Evolutionary conservation across 768 basidiomycete species (phyloP).

Genomic region (Leccinum sublutescens): DNA sequence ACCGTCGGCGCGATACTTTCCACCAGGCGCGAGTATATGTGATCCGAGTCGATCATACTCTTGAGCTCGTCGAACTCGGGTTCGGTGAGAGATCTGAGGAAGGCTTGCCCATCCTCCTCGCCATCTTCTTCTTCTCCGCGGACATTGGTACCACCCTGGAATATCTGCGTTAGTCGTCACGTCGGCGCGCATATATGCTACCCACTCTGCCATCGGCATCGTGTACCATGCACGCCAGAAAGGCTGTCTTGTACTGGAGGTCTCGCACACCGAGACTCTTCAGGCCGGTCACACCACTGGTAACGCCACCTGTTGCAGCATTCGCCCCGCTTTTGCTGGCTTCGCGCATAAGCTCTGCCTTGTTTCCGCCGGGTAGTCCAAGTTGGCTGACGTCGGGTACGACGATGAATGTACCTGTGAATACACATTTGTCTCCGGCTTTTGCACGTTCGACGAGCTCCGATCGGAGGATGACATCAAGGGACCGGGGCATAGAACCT

Average conservation of each 20-base stretch:
- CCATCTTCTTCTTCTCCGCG: slow-evolving; percentile 84
- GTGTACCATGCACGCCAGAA: slow-evolving; percentile 96
- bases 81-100: slow-evolving; percentile 85
- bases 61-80: slow-evolving; percentile 95
- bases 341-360: slow-evolving; percentile 87
- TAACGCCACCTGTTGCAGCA: slow-evolving; percentile 59
- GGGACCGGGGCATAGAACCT: slow-evolving; percentile 94
- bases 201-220: slow-evolving; percentile 86
- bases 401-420: slow-evolving; percentile 97
- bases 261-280: slow-evolving; percentile 95
- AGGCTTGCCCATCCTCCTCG: slow-evolving; percentile 77
- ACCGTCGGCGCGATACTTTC: slow-evolving; percentile 97
- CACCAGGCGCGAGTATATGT: slow-evolving; percentile 93
- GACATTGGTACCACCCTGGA: slow-evolving; percentile 79
- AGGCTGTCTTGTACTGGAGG: slow-evolving; percentile 97
- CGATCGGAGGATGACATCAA: slow-evolving; percentile 92
- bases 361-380: slow-evolving; percentile 91
- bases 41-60: slow-evolving; percentile 90
- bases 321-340: slow-evolving; percentile 63
- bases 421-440: slow-evolving; percentile 97
- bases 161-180: neutral
- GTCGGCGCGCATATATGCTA: slow-evolving; percentile 5
- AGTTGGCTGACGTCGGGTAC: slow-evolving; percentile 98
- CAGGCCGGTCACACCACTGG: slow-evolving; percentile 86
- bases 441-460: slow-evolving; percentile 99